Evolutionary conservation across 768 basidiomycete genomes (phyloP), one percentile per base, ranked within the genome.

Genomic region (Pilatotrama ljubarskyi): DNA sequence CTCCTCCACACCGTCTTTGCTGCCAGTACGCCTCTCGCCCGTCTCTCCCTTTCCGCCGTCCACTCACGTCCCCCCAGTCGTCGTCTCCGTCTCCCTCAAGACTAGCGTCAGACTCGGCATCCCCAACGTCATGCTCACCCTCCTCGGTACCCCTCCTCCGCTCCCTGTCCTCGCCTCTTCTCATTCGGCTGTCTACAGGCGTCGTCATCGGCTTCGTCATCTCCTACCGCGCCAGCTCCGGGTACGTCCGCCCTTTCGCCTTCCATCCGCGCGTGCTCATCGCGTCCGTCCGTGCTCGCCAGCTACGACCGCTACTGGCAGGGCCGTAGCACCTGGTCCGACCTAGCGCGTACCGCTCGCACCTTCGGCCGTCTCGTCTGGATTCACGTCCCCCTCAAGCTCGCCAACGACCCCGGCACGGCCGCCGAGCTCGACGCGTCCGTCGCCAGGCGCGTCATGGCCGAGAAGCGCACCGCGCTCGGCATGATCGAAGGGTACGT

Each of bases 301-400:
- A 84, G 83, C 4, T 86, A 86, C 63, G 84, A 86, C 61, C 78
- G 84, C n/a, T 87, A 86, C 64, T 86, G 82, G 80, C 77, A 81
- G 65, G 73, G 85, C 20, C 73, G 83, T 11, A 76, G 76, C 0
- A 77, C 74, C 18, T 86, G 84, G 84, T 80, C 81, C 3, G 84
- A 86, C 58, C 73, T 86, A 18, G 80, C 84, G 2, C 76, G 78
- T 35, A 82, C 80, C 49, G 66, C 78, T 3, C 74, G 84, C 17
- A 79, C 80, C 0, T 72, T 84, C 55, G 65, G 78, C 6, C 78
- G 85, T 15, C 72, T 87, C 6, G 75, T 85, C 32, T 86, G 85
- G 86, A 83, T 83, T 63, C 84, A 86, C 64, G 78, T 84, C 14
- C 86, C 85, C 1, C 79, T 78, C 11, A 75, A 80, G 14, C 63